Percentiles rank a stretch among this genome's conserved stretches.
Evolutionary conservation across 2,329 filamentous ascomycete species (phyloP).

Genomic region (Aspergillus felis): DNA sequence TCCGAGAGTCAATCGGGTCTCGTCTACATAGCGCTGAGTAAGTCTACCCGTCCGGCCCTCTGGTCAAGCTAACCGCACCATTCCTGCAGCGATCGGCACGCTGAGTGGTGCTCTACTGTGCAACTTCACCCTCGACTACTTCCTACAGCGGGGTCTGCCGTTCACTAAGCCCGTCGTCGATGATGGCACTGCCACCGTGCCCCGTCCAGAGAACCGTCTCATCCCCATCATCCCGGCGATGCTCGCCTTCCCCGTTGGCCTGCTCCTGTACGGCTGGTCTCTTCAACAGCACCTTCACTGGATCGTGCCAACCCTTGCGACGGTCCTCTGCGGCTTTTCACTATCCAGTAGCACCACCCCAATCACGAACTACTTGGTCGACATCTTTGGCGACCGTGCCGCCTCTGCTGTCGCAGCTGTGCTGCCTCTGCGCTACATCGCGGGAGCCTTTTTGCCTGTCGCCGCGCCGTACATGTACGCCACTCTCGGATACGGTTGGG

Average conservation of each 20-base stretch:
- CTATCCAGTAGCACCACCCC: conserved; percentile 5
- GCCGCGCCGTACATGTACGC: conserved; percentile 2
- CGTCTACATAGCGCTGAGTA: conserved; percentile 1
- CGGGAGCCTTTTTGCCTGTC: conserved; percentile 2
- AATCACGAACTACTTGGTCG: conserved; percentile 4
- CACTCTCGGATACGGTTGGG: conserved; percentile 5
- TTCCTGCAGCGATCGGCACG: neutral
- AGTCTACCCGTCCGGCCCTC: neutral
- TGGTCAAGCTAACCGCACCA: neutral
- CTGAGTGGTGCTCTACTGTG: conserved; percentile 3
- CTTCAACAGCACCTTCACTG: neutral
- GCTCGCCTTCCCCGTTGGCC: conserved; percentile 2
- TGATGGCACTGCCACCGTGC: neutral
- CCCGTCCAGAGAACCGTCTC: conserved; percentile 2
- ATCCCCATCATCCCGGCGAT: conserved; percentile 3
- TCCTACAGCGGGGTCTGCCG: conserved; percentile 1
- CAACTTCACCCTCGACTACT: conserved; percentile 5
- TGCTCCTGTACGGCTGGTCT: conserved; percentile 4
- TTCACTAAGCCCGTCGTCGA: neutral
- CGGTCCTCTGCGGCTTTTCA: conserved; percentile 1
- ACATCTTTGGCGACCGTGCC: conserved; percentile 1
- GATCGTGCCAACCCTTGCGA: conserved; percentile 2
- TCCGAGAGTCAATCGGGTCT: conserved; percentile 3
- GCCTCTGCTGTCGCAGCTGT: conserved; percentile 4
- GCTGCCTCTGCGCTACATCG: conserved; percentile 2